phyloP scores from a whole-genome alignment of 2,329 filamentous ascomycete species.

The Apiospora sp. region DNA sequence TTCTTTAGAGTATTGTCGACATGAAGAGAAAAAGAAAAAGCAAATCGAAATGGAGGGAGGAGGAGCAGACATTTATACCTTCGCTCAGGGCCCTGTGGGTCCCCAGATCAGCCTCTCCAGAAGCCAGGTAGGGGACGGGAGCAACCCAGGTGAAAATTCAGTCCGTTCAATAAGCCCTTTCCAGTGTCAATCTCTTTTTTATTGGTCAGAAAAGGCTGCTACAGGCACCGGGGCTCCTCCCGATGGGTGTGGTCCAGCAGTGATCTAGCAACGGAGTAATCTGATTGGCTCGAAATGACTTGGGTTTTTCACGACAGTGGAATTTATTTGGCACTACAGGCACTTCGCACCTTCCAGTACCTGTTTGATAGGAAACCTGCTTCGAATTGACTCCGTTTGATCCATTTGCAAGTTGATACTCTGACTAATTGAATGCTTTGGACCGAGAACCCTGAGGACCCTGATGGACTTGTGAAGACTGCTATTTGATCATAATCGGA shows the following conservation, averaged over 20 bases:
- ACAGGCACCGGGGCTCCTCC: background rate
- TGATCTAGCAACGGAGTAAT: background rate
- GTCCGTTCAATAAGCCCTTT: background rate
- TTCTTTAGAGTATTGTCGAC: constrained; percentile 73
- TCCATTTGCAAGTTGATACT: background rate
- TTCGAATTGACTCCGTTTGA: background rate
- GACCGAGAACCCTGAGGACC: background rate
- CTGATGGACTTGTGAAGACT: background rate
- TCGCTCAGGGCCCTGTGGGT: background rate
- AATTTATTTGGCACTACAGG: background rate
- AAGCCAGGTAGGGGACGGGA: constrained; percentile 10
- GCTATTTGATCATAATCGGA: background rate
- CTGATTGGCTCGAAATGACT: background rate
- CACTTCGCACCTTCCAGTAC: background rate
- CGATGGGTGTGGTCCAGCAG: background rate
- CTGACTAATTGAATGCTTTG: background rate
- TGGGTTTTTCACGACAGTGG: background rate
- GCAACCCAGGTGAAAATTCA: constrained; percentile 1
- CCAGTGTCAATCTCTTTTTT: background rate
- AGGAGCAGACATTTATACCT: constrained; percentile 49
- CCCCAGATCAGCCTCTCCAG: background rate
- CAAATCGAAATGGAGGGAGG: constrained; percentile 38
- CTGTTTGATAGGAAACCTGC: background rate
- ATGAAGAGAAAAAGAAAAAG: constrained; percentile 56
- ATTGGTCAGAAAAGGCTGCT: background rate